Conservation (phyloP, 257 asterid species). For the Knoxia roxburghii region DNA sequence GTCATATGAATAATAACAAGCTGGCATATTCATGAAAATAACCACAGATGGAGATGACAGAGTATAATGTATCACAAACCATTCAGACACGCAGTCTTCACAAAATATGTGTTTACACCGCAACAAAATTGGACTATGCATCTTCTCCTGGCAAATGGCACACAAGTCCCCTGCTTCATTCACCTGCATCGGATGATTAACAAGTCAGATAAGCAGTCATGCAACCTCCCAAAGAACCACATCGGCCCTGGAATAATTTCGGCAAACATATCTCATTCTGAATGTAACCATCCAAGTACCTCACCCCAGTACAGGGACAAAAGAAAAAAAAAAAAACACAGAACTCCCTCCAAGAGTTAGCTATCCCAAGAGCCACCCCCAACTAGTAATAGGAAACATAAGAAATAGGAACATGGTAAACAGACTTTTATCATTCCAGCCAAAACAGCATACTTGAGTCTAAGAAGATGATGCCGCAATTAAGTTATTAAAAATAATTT, state of each 20-base stretch:
- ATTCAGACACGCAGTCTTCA: slow-evolving; percentile 73
- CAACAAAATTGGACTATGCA: slow-evolving; percentile 53
- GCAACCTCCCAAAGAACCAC: neutral
- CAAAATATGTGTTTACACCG: slow-evolving; percentile 68
- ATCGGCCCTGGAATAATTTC: neutral
- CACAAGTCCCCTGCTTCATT: slow-evolving; percentile 63
- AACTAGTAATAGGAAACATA: no score
- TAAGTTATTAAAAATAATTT: neutral
- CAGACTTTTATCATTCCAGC: neutral
- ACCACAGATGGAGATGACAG: neutral
- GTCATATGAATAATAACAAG: neutral
- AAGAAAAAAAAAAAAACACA: neutral
- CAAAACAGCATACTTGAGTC: neutral
- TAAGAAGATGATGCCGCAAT: neutral
- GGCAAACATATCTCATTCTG: neutral
- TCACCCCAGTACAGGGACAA: neutral
- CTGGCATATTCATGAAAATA: neutral
- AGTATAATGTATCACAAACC: slow-evolving; percentile 31
- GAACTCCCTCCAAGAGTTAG: no score
- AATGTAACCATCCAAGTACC: neutral
- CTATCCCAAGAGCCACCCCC: no score
- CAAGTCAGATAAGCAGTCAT: no score
- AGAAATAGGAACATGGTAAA: neutral
- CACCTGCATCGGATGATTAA: slow-evolving; percentile 32
- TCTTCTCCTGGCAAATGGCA: slow-evolving; percentile 77